Conservation (phyloP, 1,284 basidiomycete genomes). For the Apiotrichum montevideense region DNA sequence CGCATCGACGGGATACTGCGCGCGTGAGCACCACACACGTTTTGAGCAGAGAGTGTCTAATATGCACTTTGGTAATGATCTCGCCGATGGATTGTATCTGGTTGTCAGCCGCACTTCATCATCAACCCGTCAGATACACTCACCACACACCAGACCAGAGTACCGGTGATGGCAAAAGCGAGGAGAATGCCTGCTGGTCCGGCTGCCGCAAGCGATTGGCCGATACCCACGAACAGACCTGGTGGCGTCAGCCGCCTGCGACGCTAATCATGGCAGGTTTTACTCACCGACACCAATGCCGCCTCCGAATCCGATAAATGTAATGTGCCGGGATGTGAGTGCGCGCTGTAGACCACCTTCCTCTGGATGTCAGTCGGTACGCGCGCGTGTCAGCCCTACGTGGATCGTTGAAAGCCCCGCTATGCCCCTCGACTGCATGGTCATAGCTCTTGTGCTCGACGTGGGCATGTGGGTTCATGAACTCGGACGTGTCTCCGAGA, state of each 20-base stretch:
- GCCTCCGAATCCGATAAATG: slow-evolving; percentile 13
- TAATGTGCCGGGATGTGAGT: slow-evolving; percentile 9
- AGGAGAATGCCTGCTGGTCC: slow-evolving; percentile 11
- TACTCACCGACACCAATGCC: slow-evolving; percentile 5
- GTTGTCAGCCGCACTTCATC: not conserved
- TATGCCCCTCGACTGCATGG: not conserved
- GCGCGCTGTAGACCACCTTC: slow-evolving; percentile 1
- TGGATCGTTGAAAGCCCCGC: slow-evolving; percentile 1
- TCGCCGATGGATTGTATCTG: slow-evolving; percentile 14
- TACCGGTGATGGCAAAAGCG: slow-evolving; percentile 11
- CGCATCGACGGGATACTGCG: slow-evolving; percentile 14
- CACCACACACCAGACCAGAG: slow-evolving; percentile 12
- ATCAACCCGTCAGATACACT: not conserved
- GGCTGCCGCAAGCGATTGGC: slow-evolving; percentile 1
- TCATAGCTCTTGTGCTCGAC: not conserved
- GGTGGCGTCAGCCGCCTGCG: not conserved
- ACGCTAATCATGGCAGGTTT: too few species aligned
- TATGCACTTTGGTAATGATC: slow-evolving; percentile 2
- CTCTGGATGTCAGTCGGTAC: not conserved
- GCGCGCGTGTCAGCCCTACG: not conserved
- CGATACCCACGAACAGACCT: slow-evolving; percentile 12
- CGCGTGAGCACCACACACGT: too few species aligned
- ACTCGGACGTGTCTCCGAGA: slow-evolving; percentile 7
- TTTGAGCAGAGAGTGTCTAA: too few species aligned
- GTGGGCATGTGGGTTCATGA: not conserved